Conservation (phyloP, 495 filamentous ascomycete species). For the Daldinia caldariorum region DNA sequence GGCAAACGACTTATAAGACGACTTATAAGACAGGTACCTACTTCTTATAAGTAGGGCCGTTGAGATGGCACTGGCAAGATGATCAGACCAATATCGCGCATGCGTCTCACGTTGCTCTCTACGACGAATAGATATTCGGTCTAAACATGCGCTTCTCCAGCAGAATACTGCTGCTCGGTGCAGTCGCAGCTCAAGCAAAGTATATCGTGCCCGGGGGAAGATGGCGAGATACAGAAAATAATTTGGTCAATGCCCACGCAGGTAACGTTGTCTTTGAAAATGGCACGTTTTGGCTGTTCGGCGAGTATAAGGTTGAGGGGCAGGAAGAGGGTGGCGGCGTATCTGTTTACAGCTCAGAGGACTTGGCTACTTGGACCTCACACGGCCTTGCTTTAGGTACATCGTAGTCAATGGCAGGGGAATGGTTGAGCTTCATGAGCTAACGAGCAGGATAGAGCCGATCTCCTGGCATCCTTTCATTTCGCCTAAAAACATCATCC, state of each 20-base stretch:
- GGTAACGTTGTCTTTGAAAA: slow-evolving; percentile 51
- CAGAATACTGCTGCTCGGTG: slow-evolving; percentile 33
- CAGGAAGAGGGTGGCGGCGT: slow-evolving; percentile 57
- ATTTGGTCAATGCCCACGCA: slow-evolving; percentile 57
- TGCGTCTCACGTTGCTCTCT: not conserved
- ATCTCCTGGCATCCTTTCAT: slow-evolving; percentile 51
- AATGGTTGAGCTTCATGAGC: not conserved
- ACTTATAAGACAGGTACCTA: slow-evolving; percentile 28
- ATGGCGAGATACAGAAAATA: slow-evolving; percentile 55
- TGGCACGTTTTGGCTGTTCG: slow-evolving; percentile 57
- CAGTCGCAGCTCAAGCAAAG: slow-evolving; percentile 41
- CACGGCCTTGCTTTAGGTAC: slow-evolving; percentile 53
- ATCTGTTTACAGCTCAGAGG: slow-evolving; percentile 54
- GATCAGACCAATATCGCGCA: slow-evolving; percentile 3
- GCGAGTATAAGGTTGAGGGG: slow-evolving; percentile 57
- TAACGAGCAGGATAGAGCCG: slow-evolving; percentile 42
- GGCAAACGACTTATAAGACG: slow-evolving; percentile 29
- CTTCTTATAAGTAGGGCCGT: not conserved
- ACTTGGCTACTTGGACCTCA: slow-evolving; percentile 54
- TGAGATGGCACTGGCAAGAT: slow-evolving; percentile 13
- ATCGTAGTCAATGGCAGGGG: slow-evolving; percentile 1
- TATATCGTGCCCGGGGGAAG: slow-evolving; percentile 59
- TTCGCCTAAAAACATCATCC: slow-evolving; percentile 52
- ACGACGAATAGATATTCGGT: slow-evolving; percentile 27
- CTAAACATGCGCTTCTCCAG: slow-evolving; percentile 8